Conservation (phyloP, 2,329 filamentous ascomycete species). For the Hypoxylon sp. region DNA sequence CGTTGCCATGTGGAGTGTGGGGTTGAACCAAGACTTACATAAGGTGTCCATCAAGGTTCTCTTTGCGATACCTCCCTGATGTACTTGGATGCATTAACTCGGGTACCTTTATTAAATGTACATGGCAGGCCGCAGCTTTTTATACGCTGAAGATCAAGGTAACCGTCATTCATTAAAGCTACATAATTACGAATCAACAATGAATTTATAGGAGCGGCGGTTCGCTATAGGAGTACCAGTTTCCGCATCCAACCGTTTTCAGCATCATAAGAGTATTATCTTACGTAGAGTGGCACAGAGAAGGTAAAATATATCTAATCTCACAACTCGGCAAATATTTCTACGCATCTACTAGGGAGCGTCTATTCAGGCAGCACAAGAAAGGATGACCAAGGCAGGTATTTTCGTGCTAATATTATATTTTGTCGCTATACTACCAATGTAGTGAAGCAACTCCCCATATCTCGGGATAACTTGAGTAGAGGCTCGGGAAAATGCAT, state of each 20-base stretch:
- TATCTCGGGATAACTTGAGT: slow-evolving; percentile 15
- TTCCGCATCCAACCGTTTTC: neutral
- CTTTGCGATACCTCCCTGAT: neutral
- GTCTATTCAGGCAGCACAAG: neutral
- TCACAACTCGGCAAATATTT: neutral
- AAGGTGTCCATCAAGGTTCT: slow-evolving; percentile 32
- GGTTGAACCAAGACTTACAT: slow-evolving; percentile 13
- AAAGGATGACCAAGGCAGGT: neutral
- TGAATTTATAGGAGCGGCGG: neutral
- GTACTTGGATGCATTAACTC: neutral
- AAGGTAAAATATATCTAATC: neutral
- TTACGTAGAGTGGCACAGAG: neutral
- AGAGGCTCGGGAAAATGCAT: slow-evolving; percentile 16
- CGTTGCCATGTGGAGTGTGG: slow-evolving; percentile 25
- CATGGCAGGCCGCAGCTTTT: neutral
- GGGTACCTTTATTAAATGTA: neutral
- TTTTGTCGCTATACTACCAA: slow-evolving; percentile 18
- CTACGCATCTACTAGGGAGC: neutral
- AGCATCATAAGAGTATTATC: neutral
- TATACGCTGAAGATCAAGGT: neutral
- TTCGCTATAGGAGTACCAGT: neutral
- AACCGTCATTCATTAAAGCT: neutral
- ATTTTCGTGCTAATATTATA: slow-evolving; percentile 9
- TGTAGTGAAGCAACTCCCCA: slow-evolving; percentile 15
- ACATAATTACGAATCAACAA: neutral